Evolutionary conservation across 768 basidiomycete species (phyloP).

Genomic region (Arthromyces matolae): DNA sequence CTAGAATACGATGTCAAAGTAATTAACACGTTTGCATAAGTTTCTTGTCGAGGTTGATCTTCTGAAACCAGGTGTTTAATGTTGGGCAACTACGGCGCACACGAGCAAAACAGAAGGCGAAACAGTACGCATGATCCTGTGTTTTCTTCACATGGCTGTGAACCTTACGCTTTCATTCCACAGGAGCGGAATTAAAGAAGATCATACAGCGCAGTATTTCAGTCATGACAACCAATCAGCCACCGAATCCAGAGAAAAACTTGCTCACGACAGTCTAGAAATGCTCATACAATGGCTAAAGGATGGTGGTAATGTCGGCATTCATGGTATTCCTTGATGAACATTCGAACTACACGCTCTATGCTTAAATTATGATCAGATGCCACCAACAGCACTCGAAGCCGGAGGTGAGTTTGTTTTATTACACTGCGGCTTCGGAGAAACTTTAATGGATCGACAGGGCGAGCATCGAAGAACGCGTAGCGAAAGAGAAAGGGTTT

Average conservation of each 20-base stretch:
- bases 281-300: conserved; percentile 95
- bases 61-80: conserved; percentile 80
- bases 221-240: conserved; percentile 81
- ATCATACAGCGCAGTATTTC: conserved; percentile 90
- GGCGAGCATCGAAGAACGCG: conserved; percentile 78
- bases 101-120: conserved; percentile 76
- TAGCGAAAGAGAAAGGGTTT: conserved; percentile 83
- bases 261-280: conserved; percentile 90
- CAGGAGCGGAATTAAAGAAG: conserved; percentile 82
- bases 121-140: conserved; percentile 45
- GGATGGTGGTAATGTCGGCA: conserved; percentile 94
- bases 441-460: conserved; percentile 33
- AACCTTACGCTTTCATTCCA: conserved; percentile 2
- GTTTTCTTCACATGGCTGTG: not conserved
- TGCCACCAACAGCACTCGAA: conserved; percentile 89
- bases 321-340: conserved; percentile 65
- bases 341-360: not conserved
- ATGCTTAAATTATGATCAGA: conserved; percentile 43
- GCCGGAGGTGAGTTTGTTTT: conserved; percentile 53
- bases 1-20: conserved; percentile 96
- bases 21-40: conserved; percentile 1
- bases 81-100: conserved; percentile 91
- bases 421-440: not conserved
- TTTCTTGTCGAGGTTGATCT: not conserved
- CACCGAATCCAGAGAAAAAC: conserved; percentile 68